Evolutionary conservation across 2,329 filamentous ascomycete species (phyloP).

Genomic region (Alternaria sp.): DNA sequence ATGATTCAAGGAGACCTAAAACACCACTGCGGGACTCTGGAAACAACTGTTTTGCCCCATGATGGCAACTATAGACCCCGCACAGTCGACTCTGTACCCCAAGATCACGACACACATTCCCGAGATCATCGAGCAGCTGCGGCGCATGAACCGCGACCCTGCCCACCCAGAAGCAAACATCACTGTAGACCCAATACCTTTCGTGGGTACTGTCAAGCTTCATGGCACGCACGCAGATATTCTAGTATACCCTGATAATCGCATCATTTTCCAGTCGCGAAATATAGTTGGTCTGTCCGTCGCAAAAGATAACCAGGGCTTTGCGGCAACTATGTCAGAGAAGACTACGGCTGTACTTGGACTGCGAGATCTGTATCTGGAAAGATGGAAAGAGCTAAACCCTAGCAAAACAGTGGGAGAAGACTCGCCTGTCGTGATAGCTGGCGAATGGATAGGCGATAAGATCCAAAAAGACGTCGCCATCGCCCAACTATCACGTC

Average conservation of each 20-base stretch:
- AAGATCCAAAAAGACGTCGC: conserved; percentile 32
- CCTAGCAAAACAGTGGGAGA: conserved; percentile 6
- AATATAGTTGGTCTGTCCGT: conserved; percentile 25
- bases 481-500: conserved; percentile 28
- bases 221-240: conserved; percentile 45
- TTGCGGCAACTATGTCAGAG: conserved; percentile 28
- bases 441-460: conserved; percentile 40
- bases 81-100: conserved; percentile 34
- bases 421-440: conserved; percentile 28
- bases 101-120: conserved; percentile 38
- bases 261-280: conserved; percentile 33
- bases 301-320: conserved; percentile 32
- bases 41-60: neutral
- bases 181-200: conserved; percentile 17
- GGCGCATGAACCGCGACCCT: conserved; percentile 11
- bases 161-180: conserved; percentile 2
- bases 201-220: conserved; percentile 40
- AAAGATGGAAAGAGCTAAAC: conserved; percentile 27
- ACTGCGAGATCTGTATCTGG: conserved; percentile 25
- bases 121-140: conserved; percentile 22
- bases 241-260: conserved; percentile 25
- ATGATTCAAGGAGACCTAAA: too few relatives aligned
- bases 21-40: too few relatives aligned
- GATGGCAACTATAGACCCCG: conserved; percentile 14
- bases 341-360: conserved; percentile 18